Evolutionary conservation across 2,329 filamentous ascomycete species (phyloP).

Genomic region (Penicillium griseofulvum): DNA sequence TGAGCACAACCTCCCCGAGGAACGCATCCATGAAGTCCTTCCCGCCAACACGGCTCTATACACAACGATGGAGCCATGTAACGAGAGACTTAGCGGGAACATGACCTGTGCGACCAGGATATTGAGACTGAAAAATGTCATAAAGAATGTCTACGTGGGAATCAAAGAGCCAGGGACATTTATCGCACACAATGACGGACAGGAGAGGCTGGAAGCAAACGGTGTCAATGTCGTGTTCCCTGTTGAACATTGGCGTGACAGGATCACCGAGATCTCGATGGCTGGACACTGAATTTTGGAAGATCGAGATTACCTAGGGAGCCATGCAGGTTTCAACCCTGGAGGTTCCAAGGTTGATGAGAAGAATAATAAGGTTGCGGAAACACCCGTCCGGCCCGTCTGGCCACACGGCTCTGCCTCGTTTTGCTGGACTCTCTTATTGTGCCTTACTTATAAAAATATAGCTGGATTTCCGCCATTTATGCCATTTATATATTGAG

Average conservation of each 20-base stretch:
- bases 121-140: constrained; percentile 28
- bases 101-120: constrained; percentile 40
- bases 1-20: constrained; percentile 35
- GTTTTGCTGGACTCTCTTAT: too few relatives aligned
- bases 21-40: constrained; percentile 37
- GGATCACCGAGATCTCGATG: constrained; percentile 14
- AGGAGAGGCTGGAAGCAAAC: constrained; percentile 15
- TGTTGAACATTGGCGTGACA: constrained; percentile 20
- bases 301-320: too few relatives aligned
- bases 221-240: constrained; percentile 15
- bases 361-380: too few relatives aligned
- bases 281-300: constrained; percentile 3
- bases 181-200: constrained; percentile 33
- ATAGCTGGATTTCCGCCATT: too few relatives aligned
- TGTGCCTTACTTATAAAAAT: too few relatives aligned
- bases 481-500: too few relatives aligned
- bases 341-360: too few relatives aligned
- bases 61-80: constrained; percentile 50
- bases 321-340: too few relatives aligned
- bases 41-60: constrained; percentile 44
- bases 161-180: constrained; percentile 40
- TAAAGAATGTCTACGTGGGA: constrained; percentile 42
- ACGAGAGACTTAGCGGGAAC: constrained; percentile 42
- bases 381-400: too few relatives aligned
- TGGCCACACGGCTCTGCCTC: too few relatives aligned